These are phyloP conservation scores for Tolypocladium album DNA, from an alignment of 2,329 filamentous ascomycete species.

Conservation along the genomic window DNA sequence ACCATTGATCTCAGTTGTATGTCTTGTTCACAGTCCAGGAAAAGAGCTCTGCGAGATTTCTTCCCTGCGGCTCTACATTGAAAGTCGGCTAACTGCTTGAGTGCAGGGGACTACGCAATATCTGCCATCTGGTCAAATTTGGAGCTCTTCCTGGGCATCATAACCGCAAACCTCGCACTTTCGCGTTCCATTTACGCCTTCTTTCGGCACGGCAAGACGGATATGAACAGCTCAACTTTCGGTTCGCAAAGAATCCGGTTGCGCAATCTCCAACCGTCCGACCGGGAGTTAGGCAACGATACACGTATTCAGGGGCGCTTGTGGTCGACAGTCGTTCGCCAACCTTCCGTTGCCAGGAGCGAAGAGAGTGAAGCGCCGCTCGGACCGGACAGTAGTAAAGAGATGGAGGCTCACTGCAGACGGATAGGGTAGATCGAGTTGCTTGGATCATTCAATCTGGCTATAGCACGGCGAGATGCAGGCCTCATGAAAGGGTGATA, in stretches of 20 bases:
- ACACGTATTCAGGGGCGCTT: background rate
- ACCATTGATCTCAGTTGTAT: background rate
- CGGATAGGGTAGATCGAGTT: background rate
- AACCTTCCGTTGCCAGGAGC: background rate
- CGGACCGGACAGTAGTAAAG: background rate
- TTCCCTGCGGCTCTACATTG: background rate
- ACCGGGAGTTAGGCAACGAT: background rate
- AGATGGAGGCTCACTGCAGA: background rate
- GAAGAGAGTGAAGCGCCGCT: background rate
- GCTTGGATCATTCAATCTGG: background rate
- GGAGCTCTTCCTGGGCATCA: background rate
- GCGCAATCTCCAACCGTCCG: background rate
- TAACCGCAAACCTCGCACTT: background rate
- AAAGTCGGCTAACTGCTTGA: background rate
- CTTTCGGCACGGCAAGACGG: background rate
- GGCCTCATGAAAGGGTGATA: no score
- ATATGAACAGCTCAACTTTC: background rate
- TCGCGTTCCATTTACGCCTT: background rate
- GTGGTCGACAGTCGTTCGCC: background rate
- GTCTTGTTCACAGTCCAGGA: background rate
- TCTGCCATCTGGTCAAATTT: background rate
- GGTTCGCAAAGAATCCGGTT: background rate
- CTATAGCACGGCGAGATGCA: background rate
- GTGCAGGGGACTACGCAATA: background rate
- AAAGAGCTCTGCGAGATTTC: no score